phyloP scores from a whole-genome alignment of 805 yeast genomes.

The Saturnispora bothae region DNA sequence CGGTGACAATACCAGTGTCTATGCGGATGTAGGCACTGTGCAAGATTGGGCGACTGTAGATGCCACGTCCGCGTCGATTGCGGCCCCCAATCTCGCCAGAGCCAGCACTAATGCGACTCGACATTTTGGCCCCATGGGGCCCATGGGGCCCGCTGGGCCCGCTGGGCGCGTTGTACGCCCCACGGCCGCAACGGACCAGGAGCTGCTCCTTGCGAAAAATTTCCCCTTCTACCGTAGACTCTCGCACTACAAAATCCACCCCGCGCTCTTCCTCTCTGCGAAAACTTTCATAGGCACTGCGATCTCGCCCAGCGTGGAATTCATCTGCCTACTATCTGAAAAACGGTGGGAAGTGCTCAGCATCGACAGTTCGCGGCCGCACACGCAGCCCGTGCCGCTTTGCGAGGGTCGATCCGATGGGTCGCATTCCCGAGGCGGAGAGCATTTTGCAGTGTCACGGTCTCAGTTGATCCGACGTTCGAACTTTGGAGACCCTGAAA shows the following conservation, averaged over 20 bases:
- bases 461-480: slow-evolving; percentile 19
- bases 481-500: slow-evolving; percentile 16
- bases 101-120: too few species aligned
- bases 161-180: too few species aligned
- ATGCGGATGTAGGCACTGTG: too few species aligned
- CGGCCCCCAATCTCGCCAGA: too few species aligned
- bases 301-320: slow-evolving; percentile 52
- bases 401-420: slow-evolving; percentile 65
- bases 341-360: slow-evolving; percentile 65
- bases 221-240: slow-evolving; percentile 72
- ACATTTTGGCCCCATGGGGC: too few species aligned
- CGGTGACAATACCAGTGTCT: too few species aligned
- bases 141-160: too few species aligned
- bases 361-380: slow-evolving; percentile 34
- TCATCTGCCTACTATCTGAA: slow-evolving; percentile 56
- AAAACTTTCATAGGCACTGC: slow-evolving; percentile 45
- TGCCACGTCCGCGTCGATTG: too few species aligned
- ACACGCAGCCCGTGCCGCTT: slow-evolving; percentile 41
- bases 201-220: slow-evolving; percentile 61
- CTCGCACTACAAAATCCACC: slow-evolving; percentile 42
- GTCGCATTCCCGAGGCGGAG: slow-evolving; percentile 43
- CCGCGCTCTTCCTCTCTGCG: slow-evolving; percentile 36
- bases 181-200: slow-evolving; percentile 29
- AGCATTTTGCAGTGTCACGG: slow-evolving; percentile 4
- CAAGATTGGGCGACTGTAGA: too few species aligned